phyloP scores from a whole-genome alignment of 495 filamentous ascomycete species.

The Thermothielavioides terrestris region DNA sequence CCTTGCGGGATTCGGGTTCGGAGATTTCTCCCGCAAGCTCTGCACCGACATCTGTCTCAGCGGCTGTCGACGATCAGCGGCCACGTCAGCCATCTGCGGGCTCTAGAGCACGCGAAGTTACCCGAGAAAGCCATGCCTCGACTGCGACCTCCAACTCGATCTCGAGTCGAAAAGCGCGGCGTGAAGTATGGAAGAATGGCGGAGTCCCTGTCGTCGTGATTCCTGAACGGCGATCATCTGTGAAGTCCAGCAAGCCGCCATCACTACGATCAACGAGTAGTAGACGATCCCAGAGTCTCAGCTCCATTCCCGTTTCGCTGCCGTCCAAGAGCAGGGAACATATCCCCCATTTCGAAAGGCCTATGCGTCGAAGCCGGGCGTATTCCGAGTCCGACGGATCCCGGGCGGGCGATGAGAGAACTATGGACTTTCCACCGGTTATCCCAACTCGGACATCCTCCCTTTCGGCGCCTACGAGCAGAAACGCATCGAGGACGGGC shows the following conservation, averaged over 20 bases:
- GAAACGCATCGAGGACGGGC: conserved; percentile 53
- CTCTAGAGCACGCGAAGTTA: conserved; percentile 25
- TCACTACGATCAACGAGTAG: conserved; percentile 49
- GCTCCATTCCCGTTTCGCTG: conserved; percentile 32
- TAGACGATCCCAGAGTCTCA: conserved; percentile 37
- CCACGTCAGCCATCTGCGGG: conserved; percentile 16
- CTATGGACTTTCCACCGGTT: conserved; percentile 50
- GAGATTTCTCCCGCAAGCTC: conserved; percentile 47
- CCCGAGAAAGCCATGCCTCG: conserved; percentile 51
- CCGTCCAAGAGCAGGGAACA: conserved; percentile 25
- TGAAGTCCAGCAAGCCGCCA: conserved; percentile 44
- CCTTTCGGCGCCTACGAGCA: conserved; percentile 62
- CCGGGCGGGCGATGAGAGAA: conserved; percentile 39
- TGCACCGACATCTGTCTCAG: conserved; percentile 26
- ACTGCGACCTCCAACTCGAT: conserved; percentile 48
- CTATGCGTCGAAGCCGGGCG: conserved; percentile 33
- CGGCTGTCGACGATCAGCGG: conserved; percentile 16
- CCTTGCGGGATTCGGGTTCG: conserved; percentile 44
- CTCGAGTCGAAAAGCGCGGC: conserved; percentile 44
- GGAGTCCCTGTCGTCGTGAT: conserved; percentile 64
- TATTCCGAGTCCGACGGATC: conserved; percentile 41
- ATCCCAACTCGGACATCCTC: conserved; percentile 56
- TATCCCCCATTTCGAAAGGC: conserved; percentile 27
- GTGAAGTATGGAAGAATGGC: conserved; percentile 46
- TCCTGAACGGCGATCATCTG: conserved; percentile 57